Evolutionary conservation across 2,329 filamentous ascomycete genomes (phyloP), one percentile per base, ranked within the genome.

Genomic region (Exophiala spinifera): DNA sequence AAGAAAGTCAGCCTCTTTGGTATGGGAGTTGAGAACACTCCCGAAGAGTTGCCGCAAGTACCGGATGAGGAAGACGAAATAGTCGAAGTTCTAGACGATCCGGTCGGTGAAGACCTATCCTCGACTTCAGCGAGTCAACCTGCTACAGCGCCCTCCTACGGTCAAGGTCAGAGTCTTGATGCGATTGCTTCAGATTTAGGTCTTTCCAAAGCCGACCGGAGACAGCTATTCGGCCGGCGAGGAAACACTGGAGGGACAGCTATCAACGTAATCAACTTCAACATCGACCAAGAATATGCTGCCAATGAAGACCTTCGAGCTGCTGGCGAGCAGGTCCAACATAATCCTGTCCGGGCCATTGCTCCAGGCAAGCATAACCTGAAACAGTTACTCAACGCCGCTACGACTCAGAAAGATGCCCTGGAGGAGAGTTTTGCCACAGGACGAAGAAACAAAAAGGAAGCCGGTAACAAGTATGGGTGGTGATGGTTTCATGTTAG

Each of bases 381-480:
- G 69, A 85, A 86, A 67, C 91, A 96, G 74, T 78, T 97, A 64
- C 88, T 97, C 62, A 90, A 84, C 70, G 87, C 87, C 57, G 91
- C 89, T 21, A 84, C 84, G 62, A 88, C 79, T 59, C 91, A 97
- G 72, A 85, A 85, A 67, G 90, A 95, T 10, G 91, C 90, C 2
- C 74, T 96, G 62, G 91, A 96, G 72, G 92, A 97, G 66, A 91
- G 89, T 68, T 96, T 96, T 75, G 90, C 90, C 17, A 78, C 85
- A 62, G 89, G 90, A 4, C 85, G 82, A 74, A 82, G 80, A 64
- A 94, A 91, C 66, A 85, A 89, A 70, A 86, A 83, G 64, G 91
- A 96, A 69, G 89, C 89, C 17, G 88, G 88, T 3, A 85, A 82
- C 54, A 83, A 83, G 64, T 96, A 96, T 74, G 91, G 91, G 4